phyloP scores from a whole-genome alignment of 2,329 filamentous ascomycete genomes.

The Cladosporium colombiae region DNA sequence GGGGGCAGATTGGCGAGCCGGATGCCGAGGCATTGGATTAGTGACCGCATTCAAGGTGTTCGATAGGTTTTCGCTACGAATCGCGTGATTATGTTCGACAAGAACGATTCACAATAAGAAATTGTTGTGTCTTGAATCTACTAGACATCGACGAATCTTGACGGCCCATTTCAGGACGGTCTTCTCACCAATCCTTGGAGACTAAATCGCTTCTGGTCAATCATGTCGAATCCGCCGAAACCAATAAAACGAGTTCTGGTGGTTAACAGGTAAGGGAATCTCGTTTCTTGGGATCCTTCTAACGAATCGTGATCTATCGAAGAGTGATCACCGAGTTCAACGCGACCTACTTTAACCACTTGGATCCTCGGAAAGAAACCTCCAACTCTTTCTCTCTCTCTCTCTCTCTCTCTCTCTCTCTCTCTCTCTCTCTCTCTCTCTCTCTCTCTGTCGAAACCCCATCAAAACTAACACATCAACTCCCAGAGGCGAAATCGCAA shows the following conservation, averaged over 20 bases:
- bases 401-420: too few relatives aligned
- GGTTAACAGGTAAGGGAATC: conserved; percentile 31
- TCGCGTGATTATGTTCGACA: background rate
- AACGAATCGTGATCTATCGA: background rate
- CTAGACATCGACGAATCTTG: background rate
- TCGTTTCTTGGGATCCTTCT: background rate
- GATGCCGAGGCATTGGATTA: background rate
- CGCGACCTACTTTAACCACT: background rate
- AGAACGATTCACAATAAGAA: background rate
- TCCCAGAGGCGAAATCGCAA: conserved; percentile 64
- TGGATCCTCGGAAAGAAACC: background rate
- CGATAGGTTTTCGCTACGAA: background rate
- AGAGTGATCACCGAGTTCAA: background rate
- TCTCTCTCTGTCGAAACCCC: background rate
- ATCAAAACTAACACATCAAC: background rate
- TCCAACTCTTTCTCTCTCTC: too few relatives aligned
- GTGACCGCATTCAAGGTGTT: background rate
- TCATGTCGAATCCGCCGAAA: conserved; percentile 20
- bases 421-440: too few relatives aligned
- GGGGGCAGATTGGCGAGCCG: conserved; percentile 3
- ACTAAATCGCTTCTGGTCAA: background rate
- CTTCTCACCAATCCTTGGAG: background rate
- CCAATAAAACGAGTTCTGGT: conserved; percentile 34
- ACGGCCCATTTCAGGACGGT: background rate
- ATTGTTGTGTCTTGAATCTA: background rate